A percentile compares a stretch with the other conserved stretches of the same genome.
phyloP scores from a whole-genome alignment of 768 basidiomycete species.

The Rhodocollybia butyracea region DNA sequence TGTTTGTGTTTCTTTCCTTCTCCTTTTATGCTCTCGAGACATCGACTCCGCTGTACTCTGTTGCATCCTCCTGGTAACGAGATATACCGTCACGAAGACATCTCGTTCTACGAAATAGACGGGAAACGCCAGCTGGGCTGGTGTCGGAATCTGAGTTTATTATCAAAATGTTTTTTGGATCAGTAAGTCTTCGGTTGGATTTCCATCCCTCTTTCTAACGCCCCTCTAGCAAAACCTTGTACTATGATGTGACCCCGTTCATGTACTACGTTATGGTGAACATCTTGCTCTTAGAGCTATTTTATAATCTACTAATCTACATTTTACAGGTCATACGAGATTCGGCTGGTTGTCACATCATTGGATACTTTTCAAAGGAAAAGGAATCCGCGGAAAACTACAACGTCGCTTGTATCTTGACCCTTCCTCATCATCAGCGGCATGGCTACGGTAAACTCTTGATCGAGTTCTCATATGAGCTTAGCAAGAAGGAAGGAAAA shows the following conservation, averaged over 20 bases:
- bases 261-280: conserved; percentile 98
- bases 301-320: conserved; percentile 3
- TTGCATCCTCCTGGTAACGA: conserved; percentile 98
- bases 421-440: conserved; percentile 97
- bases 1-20: conserved; percentile 93
- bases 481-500: conserved; percentile 94
- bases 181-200: conserved; percentile 65
- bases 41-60: conserved; percentile 87
- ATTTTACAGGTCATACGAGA: conserved; percentile 70
- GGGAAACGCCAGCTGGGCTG: conserved; percentile 93
- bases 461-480: conserved; percentile 97
- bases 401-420: conserved; percentile 98
- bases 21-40: conserved; percentile 85
- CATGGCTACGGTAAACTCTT: conserved; percentile 93
- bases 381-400: conserved; percentile 98
- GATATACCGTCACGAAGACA: conserved; percentile 96
- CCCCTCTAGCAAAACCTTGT: conserved; percentile 82
- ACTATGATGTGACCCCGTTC: conserved; percentile 99
- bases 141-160: conserved; percentile 93
- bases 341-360: conserved; percentile 86
- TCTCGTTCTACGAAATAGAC: conserved; percentile 98
- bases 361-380: conserved; percentile 99
- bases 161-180: conserved; percentile 98
- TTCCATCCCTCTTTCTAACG: conserved; percentile 1
- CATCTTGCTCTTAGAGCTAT: conserved; percentile 10